Evolutionary conservation across 1,139 yeast genomes (phyloP), one percentile per base, ranked within the genome.

Genomic region (Yamadazyma kanchanaburiensis): DNA sequence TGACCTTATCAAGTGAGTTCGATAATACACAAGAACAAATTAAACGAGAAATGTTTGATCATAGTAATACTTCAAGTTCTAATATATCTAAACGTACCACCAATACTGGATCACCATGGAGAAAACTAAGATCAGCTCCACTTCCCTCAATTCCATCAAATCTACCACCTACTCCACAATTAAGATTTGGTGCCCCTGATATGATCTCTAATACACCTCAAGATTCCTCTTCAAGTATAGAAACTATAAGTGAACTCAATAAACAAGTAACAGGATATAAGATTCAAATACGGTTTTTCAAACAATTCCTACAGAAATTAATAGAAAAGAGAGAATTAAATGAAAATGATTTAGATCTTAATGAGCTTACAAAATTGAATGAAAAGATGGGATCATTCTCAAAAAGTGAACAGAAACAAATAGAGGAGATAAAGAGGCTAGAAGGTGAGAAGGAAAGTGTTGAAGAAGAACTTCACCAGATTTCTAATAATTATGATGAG

Each of bases 221-320:
- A 20, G 39, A 37, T 12, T 21, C 39, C 5, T 31, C 39, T 2
- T 35, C 33, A 3, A 35, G 22, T 22, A 12, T 26, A 2, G 36
- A 38, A 4, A 35, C 35, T 1, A 39, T 43, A 5, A 38, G 31
- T 25, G 47, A 42, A 21, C 30, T 43, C 11, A 61, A 58, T 28
- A 63, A 61, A 32, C 64, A 67, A 38, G 51, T 69, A 23, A 58
- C 70, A 1, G 60, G 68, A 12, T 68, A 65, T 42, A 57, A 61
- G 30, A 63, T 70, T 18, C 73, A 70, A 41, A 56, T 70, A 22
- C 55, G 60, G 41, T 53, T 68, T 31, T 60, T 66, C 51, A 62
- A 60, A 39, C 64, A 62, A 33, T 67, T 67, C 31, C 43, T 69
- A 3, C 72, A 63, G 31, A 55, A 54, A 28, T 38, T 64, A 30